These are phyloP conservation scores for Pseudomonodictys pantanalensis DNA, from an alignment of 495 filamentous ascomycete genomes.

Conservation along the genomic window DNA sequence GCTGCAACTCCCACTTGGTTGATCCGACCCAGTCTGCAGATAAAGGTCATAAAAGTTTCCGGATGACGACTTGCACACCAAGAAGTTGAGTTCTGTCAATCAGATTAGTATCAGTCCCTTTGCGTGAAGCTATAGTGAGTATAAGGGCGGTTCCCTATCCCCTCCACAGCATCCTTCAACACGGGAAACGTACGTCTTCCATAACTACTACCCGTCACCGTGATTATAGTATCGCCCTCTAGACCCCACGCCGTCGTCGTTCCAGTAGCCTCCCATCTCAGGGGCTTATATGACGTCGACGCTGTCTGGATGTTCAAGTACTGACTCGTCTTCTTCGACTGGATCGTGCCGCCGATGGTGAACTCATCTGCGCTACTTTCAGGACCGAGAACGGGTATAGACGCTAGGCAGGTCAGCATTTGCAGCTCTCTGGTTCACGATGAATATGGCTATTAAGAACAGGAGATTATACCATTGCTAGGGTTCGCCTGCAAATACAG, in stretches of 20 bases:
- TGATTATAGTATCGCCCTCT: slow-evolving; percentile 56
- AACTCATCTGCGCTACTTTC: slow-evolving; percentile 47
- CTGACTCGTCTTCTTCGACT: slow-evolving; percentile 45
- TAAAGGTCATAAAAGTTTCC: slow-evolving; percentile 49
- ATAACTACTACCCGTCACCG: slow-evolving; percentile 43
- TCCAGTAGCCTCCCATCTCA: slow-evolving; percentile 43
- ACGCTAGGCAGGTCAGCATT: slow-evolving; percentile 20
- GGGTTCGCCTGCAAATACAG: slow-evolving; percentile 46
- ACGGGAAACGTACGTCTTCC: slow-evolving; percentile 41
- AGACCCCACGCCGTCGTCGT: slow-evolving; percentile 49
- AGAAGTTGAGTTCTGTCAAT: slow-evolving; percentile 47
- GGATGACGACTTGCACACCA: slow-evolving; percentile 45
- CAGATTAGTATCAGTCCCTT: slow-evolving; percentile 1
- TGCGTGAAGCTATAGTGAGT: too few relatives aligned
- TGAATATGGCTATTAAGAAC: neutral
- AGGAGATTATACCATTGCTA: slow-evolving; percentile 25
- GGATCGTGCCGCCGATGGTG: slow-evolving; percentile 49
- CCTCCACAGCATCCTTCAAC: too few relatives aligned
- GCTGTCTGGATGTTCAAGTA: slow-evolving; percentile 49
- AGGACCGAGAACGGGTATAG: slow-evolving; percentile 49
- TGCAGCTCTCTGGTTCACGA: slow-evolving; percentile 10
- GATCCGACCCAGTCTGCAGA: slow-evolving; percentile 50
- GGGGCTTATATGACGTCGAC: slow-evolving; percentile 49
- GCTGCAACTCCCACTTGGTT: slow-evolving; percentile 47
- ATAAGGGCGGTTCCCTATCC: too few relatives aligned